Evolutionary conservation across 2,329 filamentous ascomycete species (phyloP).

Genomic region (Emydomyces testavorans): DNA sequence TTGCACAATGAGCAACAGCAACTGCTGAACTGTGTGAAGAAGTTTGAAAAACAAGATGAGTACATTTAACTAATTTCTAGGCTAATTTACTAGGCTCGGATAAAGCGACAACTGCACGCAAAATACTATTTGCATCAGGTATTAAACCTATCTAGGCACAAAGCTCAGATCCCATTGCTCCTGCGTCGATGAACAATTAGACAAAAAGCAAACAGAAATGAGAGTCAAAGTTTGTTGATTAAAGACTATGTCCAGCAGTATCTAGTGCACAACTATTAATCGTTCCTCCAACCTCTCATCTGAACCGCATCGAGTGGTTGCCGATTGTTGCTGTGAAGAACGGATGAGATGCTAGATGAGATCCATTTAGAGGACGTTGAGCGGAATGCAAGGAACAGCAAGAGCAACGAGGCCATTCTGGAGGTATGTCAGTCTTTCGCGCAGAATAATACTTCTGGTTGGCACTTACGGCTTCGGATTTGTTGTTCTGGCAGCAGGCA

Average conservation of each 20-base stretch:
- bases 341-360: constrained; percentile 3
- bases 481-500: constrained; percentile 17
- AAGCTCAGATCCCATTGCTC: not conserved
- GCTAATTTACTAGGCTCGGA: not conserved
- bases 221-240: not conserved
- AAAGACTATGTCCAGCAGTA: constrained; percentile 1
- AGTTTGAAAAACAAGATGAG: not conserved
- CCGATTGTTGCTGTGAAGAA: not conserved
- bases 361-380: constrained; percentile 29
- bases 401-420: constrained; percentile 28
- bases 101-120: not conserved
- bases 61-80: not conserved
- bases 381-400: constrained; percentile 30
- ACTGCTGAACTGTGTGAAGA: too few relatives aligned
- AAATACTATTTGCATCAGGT: not conserved
- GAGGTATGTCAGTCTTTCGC: not conserved
- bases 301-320: not conserved
- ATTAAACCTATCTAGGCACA: not conserved
- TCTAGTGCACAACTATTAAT: not conserved
- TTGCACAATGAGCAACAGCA: too few relatives aligned
- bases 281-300: constrained; percentile 3
- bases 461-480: constrained; percentile 13
- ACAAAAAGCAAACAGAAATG: constrained; percentile 6
- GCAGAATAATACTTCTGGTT: not conserved
- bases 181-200: not conserved